These are phyloP conservation scores for Syzygium malaccense DNA, from an alignment of 441 rosid species.

Conservation along the genomic window DNA sequence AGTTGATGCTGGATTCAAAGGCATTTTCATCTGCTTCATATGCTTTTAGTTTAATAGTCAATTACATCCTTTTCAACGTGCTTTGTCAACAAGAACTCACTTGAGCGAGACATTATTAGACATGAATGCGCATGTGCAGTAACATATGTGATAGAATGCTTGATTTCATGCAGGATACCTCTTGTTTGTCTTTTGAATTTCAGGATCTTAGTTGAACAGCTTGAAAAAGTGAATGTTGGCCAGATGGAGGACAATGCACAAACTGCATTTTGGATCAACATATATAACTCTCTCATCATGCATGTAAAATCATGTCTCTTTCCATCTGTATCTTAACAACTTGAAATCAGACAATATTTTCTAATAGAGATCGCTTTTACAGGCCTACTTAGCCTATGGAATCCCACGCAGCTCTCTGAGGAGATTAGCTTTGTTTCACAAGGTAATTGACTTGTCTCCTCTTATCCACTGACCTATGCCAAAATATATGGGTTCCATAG, in stretches of 20 bases:
- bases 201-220: conserved; percentile 84
- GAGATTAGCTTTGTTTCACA: conserved; percentile 83
- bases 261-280: conserved; percentile 84
- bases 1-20: background rate
- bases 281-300: conserved; percentile 89
- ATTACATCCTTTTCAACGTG: background rate
- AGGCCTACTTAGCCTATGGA: conserved; percentile 92
- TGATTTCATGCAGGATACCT: background rate
- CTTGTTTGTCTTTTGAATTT: conserved; percentile 12
- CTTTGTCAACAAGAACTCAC: background rate
- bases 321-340: background rate
- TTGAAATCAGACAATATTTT: background rate
- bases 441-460: conserved; percentile 48
- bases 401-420: conserved; percentile 62
- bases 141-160: background rate
- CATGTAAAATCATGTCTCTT: conserved; percentile 44
- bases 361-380: conserved; percentile 4
- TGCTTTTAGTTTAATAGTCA: background rate
- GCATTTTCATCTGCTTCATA: background rate
- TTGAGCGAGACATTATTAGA: background rate
- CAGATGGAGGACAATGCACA: conserved; percentile 57
- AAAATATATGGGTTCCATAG: background rate
- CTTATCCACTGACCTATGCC: background rate
- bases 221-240: conserved; percentile 52
- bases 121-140: background rate